A percentile compares a stretch with the other conserved stretches of the same genome.
phyloP scores from a whole-genome alignment of 257 asterid species.

The Solanum corneliomulleri region DNA sequence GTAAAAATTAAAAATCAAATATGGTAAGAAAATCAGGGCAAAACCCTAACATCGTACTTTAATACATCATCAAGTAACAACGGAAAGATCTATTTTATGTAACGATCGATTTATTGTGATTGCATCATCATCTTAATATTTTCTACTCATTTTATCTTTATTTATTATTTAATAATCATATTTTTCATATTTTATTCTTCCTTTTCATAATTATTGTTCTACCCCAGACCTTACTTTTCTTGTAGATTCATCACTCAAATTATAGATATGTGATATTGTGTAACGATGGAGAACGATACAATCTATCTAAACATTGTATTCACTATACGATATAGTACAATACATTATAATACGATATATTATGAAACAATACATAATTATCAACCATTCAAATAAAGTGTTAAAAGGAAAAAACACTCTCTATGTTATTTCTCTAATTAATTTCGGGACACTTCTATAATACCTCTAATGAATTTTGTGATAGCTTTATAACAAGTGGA shows the following conservation, averaged over 20 bases:
- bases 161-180: not conserved
- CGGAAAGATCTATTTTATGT: no score
- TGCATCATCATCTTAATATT: not conserved
- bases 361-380: not conserved
- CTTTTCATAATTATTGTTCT: not conserved
- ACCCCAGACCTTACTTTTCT: not conserved
- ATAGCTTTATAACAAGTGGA: not conserved
- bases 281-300: not conserved
- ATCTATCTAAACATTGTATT: not conserved
- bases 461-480: not conserved
- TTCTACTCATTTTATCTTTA: not conserved
- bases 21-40: no score
- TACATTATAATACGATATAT: no score
- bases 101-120: not conserved
- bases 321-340: no score
- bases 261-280: not conserved
- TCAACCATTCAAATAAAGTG: not conserved
- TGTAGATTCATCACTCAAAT: no score
- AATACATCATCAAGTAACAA: not conserved
- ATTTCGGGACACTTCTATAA: not conserved
- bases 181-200: not conserved
- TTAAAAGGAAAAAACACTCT: not conserved
- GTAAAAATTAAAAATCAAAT: no score
- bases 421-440: not conserved
- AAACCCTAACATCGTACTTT: no score